phyloP scores from a whole-genome alignment of 176 grass and related monocot species.

The Hordeum marinum region DNA sequence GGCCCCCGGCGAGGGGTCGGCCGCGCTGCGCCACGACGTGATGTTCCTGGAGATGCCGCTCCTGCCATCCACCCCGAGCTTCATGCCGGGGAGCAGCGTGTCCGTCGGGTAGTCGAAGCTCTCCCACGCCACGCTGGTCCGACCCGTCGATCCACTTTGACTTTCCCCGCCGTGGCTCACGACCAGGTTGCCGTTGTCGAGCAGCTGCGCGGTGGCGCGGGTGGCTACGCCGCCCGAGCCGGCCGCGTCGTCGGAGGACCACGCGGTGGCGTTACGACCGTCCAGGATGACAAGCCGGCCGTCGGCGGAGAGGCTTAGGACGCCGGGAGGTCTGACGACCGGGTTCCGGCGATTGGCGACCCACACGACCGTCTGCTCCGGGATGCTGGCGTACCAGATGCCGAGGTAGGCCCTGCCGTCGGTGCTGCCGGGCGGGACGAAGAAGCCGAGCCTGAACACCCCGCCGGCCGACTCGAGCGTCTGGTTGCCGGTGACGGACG shows the following conservation, averaged over 20 bases:
- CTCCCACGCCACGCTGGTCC: conserved; percentile 35
- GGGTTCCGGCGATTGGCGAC: conserved; percentile 45
- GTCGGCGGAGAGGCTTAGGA: conserved; percentile 13
- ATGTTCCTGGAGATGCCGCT: conserved; percentile 36
- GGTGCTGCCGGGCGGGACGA: conserved; percentile 10
- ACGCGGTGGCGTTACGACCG: conserved; percentile 10
- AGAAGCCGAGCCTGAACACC: conserved; percentile 58
- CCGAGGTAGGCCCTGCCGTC: conserved; percentile 28
- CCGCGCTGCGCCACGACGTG: conserved; percentile 33
- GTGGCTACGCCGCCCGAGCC: neutral
- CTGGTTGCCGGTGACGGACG: conserved; percentile 28
- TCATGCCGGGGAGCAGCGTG: conserved; percentile 47
- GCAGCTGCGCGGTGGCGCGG: neutral
- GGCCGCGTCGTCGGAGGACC: conserved; percentile 19
- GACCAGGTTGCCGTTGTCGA: conserved; percentile 36
- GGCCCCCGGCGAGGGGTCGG: conserved; percentile 34
- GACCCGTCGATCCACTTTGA: too few species aligned
- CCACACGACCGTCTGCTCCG: conserved; percentile 26
- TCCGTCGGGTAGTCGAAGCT: conserved; percentile 53
- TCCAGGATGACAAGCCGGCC: conserved; percentile 29
- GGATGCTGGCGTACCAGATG: conserved; percentile 30
- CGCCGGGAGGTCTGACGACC: neutral
- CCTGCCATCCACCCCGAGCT: conserved; percentile 28
- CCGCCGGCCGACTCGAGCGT: conserved; percentile 43
- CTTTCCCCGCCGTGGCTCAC: conserved; percentile 6